phyloP scores from a whole-genome alignment of 179 eudicot genomes.

The Amaranthus tricolor region DNA sequence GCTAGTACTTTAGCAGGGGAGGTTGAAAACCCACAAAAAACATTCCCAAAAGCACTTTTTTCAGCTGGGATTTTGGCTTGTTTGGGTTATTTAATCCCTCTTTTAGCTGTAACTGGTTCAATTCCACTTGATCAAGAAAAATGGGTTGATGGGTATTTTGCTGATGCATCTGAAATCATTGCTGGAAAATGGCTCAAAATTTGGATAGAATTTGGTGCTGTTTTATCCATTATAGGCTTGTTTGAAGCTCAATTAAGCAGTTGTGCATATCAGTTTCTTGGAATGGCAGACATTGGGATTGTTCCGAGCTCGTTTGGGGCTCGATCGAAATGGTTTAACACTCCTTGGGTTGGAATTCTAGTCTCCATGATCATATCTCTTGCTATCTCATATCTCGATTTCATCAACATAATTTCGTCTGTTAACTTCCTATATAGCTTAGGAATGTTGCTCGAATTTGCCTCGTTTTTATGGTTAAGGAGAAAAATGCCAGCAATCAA shows the following conservation, averaged over 20 bases:
- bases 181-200: conserved; percentile 60
- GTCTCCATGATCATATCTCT: conserved; percentile 42
- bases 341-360: conserved; percentile 69
- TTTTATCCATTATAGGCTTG: conserved; percentile 51
- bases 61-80: conserved; percentile 55
- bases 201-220: conserved; percentile 63
- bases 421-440: conserved; percentile 66
- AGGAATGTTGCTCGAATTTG: conserved; percentile 60
- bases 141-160: conserved; percentile 62
- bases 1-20: conserved; percentile 76
- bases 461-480: conserved; percentile 61
- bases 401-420: conserved; percentile 46
- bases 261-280: conserved; percentile 55
- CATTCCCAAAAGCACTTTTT: conserved; percentile 51
- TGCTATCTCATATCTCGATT: conserved; percentile 41
- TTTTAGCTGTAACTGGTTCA: conserved; percentile 59
- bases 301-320: conserved; percentile 45
- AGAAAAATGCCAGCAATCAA: conserved; percentile 38
- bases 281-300: conserved; percentile 63
- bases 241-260: conserved; percentile 68
- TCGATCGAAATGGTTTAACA: conserved; percentile 51
- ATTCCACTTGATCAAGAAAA: conserved; percentile 34
- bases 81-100: conserved; percentile 55
- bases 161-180: conserved; percentile 47
- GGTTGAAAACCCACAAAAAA: conserved; percentile 62